These are phyloP conservation scores for Piper longum DNA, from an alignment of 164 flowering plant genomes.

Conservation along the genomic window DNA sequence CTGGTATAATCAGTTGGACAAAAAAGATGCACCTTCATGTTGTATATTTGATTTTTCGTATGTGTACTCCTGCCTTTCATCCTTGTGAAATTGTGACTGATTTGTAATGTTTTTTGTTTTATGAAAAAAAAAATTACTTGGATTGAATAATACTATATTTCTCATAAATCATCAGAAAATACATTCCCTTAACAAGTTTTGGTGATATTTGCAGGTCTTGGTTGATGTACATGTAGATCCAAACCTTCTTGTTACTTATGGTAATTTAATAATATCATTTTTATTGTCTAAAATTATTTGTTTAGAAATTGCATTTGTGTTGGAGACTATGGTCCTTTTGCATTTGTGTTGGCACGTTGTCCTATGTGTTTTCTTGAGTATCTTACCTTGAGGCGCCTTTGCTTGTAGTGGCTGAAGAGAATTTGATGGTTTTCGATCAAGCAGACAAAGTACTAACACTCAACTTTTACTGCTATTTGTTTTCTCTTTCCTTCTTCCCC, in stretches of 20 bases:
- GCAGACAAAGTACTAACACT: slow-evolving; percentile 33
- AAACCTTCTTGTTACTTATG: slow-evolving; percentile 76
- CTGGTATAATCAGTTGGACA: no score
- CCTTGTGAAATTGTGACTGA: no score
- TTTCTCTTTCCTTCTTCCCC: background rate
- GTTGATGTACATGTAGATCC: slow-evolving; percentile 79
- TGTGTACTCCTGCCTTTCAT: no score
- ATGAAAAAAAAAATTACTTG: no score
- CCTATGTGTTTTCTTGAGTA: no score
- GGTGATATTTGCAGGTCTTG: slow-evolving; percentile 49
- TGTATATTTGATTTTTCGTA: no score
- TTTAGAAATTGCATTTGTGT: no score
- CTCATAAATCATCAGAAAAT: background rate
- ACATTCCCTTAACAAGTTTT: background rate
- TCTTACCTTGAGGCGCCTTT: background rate
- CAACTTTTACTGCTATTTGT: background rate
- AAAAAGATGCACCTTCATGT: no score
- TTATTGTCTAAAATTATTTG: background rate
- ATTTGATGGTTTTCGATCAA: slow-evolving; percentile 47
- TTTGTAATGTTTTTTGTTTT: no score
- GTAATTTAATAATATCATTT: slow-evolving; percentile 19
- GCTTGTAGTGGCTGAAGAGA: slow-evolving; percentile 83
- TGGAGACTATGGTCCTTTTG: no score
- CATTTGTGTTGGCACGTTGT: no score
- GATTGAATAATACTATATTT: background rate